phyloP scores from a whole-genome alignment of 768 basidiomycete species.

The Suillus discolor region DNA sequence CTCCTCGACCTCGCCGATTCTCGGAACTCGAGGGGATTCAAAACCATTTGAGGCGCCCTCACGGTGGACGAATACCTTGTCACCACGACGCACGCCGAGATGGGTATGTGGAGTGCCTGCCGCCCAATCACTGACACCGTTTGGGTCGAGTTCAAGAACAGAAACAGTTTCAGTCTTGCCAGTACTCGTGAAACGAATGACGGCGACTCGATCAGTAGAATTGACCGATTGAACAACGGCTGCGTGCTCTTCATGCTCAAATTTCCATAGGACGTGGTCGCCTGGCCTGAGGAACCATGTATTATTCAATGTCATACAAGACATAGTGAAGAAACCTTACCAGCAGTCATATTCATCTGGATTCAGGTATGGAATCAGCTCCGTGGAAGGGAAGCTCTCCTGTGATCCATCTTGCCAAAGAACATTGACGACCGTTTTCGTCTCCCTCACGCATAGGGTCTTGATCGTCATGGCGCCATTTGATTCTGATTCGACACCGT shows the following conservation, averaged over 20 bases:
- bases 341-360: conserved; percentile 93
- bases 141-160: conserved; percentile 86
- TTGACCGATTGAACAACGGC: conserved; percentile 83
- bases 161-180: conserved; percentile 67
- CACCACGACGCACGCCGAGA: conserved; percentile 81
- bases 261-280: conserved; percentile 85
- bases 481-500: conserved; percentile 53
- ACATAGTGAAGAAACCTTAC: conserved; percentile 41
- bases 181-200: conserved; percentile 59
- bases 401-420: conserved; percentile 87
- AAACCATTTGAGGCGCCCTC: conserved; percentile 74
- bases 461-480: conserved; percentile 52
- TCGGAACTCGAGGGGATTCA: conserved; percentile 69
- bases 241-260: conserved; percentile 63
- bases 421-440: conserved; percentile 66
- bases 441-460: conserved; percentile 68
- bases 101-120: conserved; percentile 48
- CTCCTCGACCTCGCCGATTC: conserved; percentile 81
- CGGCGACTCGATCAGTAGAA: conserved; percentile 69
- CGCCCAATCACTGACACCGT: conserved; percentile 62
- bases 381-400: conserved; percentile 61
- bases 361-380: conserved; percentile 80
- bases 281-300: conserved; percentile 67
- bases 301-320: conserved; percentile 2
- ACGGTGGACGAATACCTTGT: conserved; percentile 80